Conservation (phyloP, 306 rosid species). For the Sicyos baderoa region DNA sequence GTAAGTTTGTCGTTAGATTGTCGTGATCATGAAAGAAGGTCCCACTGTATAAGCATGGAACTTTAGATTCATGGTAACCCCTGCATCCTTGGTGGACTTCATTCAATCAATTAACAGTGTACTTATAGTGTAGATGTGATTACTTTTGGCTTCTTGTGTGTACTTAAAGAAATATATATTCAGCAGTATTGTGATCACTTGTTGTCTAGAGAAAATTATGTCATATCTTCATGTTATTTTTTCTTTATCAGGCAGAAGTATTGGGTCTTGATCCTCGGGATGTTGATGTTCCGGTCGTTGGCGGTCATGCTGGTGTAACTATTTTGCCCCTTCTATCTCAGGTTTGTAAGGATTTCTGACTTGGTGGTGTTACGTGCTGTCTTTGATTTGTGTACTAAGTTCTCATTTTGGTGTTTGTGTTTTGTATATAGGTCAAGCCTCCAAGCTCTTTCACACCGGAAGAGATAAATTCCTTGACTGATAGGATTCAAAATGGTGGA, state of each 20-base stretch:
- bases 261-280: slow-evolving; percentile 87
- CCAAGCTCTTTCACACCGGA: slow-evolving; percentile 58
- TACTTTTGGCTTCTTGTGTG: not conserved
- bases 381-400: not conserved
- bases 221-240: not conserved
- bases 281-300: slow-evolving; percentile 93
- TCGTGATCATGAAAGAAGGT: not conserved
- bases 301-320: slow-evolving; percentile 92
- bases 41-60: not conserved
- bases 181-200: not conserved
- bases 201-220: not conserved
- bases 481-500: slow-evolving; percentile 94
- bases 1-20: not conserved
- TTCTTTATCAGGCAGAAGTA: slow-evolving; percentile 67
- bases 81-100: not conserved
- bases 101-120: not conserved
- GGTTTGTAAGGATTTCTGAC: slow-evolving; percentile 34
- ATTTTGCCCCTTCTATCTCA: slow-evolving; percentile 92
- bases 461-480: slow-evolving; percentile 73
- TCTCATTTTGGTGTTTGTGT: not conserved
- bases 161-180: not conserved
- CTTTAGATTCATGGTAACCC: not conserved
- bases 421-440: slow-evolving; percentile 71
- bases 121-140: not conserved
- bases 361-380: not conserved